These are phyloP conservation scores for Scleroderma citrinum DNA, from an alignment of 768 basidiomycete species.

Conservation along the genomic window DNA sequence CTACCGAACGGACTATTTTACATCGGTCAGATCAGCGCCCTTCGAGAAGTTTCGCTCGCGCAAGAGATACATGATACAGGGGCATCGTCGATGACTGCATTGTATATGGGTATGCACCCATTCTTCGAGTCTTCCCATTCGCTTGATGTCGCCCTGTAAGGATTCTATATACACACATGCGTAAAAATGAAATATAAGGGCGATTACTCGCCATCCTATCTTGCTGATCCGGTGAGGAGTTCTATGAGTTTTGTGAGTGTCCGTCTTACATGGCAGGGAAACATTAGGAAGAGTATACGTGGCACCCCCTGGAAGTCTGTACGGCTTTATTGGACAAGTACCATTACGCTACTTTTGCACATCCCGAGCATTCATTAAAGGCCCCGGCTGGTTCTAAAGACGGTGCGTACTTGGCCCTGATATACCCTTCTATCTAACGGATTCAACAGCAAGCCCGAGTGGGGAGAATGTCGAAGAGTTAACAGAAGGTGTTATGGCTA, in stretches of 20 bases:
- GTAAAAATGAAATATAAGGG: slow-evolving; percentile 96
- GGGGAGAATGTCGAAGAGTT: slow-evolving; percentile 14
- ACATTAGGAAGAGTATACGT: slow-evolving; percentile 67
- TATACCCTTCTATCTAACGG: slow-evolving; percentile 3
- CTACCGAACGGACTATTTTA: not conserved
- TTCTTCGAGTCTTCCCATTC: not conserved
- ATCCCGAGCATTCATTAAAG: slow-evolving; percentile 49
- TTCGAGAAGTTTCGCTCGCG: slow-evolving; percentile 74
- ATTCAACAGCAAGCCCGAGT: slow-evolving; percentile 5
- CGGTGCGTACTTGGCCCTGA: slow-evolving; percentile 13
- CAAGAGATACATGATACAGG: slow-evolving; percentile 73
- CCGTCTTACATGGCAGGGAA: slow-evolving; percentile 1
- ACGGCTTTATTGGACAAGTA: slow-evolving; percentile 54
- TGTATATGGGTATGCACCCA: slow-evolving; percentile 76
- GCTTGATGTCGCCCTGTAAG: slow-evolving; percentile 33
- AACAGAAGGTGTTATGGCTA: slow-evolving; percentile 14
- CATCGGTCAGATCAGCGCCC: slow-evolving; percentile 62
- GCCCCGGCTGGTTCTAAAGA: slow-evolving; percentile 24
- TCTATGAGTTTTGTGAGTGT: not conserved
- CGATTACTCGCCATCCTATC: slow-evolving; percentile 83
- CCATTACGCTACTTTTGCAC: slow-evolving; percentile 65
- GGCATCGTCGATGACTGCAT: slow-evolving; percentile 48
- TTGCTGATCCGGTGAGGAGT: slow-evolving; percentile 72
- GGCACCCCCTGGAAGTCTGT: slow-evolving; percentile 64
- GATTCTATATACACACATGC: slow-evolving; percentile 90